Evolutionary conservation across 2,329 filamentous ascomycete species (phyloP), one percentile per base, ranked within the genome.

Genomic region (Microcera coccophila): DNA sequence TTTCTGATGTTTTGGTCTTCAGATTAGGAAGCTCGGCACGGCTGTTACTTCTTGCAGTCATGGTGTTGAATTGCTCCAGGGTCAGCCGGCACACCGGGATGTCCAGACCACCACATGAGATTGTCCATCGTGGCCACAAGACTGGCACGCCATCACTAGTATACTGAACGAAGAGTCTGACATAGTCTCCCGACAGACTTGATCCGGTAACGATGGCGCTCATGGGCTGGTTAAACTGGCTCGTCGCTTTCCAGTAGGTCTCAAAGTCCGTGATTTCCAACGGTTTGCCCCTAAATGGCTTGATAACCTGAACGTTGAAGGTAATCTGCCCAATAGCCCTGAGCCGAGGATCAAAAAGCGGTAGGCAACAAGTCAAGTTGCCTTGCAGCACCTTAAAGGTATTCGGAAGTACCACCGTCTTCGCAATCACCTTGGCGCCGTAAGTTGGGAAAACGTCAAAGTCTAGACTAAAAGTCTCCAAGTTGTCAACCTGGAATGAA

Each of bases 181-280:
- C 83, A 64, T 97, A 97, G 59, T 97, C 87, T n/a, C 93, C 93
- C 3, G 89, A 94, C 42, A 98, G 68, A 68, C 91, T 97, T 9
- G 91, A 97, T 1, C 91, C 93, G 0, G 91, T 97, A 15, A 98
- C 88, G 18, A 97, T 81, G 18, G 89, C 87, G 60, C 80, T 93
- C 36, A 90, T 87, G 1, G 67, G 67, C 38, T 87, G 83, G 62
- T 95, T 89, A 36, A 93, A 78, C 55, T 95, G 90, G 59, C 90
- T 95, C 1, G 93, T 98, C 1, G 91, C 91, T 67, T 97, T 98
- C 93, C 93, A 98, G 66, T 98, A 98, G 0, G 93, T 97, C 50
- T 95, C 93, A 57, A 97, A 98, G 60, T 97, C 90, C 1, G 93
- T 95, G 47, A 98, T 96, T 65, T 98, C 93, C 17, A 98, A 73